These are phyloP conservation scores for Yamadazyma laniorum DNA, from an alignment of 805 yeast genomes.

Conservation along the genomic window DNA sequence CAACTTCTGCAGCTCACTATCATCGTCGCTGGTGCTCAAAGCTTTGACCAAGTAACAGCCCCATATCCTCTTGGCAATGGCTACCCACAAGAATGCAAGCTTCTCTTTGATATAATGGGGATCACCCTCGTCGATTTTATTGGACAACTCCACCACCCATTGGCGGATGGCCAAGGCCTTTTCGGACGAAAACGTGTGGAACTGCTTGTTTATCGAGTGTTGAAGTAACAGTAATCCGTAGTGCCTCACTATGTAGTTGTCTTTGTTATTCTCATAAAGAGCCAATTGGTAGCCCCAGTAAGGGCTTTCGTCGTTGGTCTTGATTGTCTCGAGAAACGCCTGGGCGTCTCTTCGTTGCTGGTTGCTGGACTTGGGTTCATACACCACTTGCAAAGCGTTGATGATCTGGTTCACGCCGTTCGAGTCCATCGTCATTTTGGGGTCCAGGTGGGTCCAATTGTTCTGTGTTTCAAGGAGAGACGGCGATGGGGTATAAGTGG, in stretches of 20 bases:
- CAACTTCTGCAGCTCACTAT: slow-evolving; percentile 16
- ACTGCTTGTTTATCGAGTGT: slow-evolving; percentile 60
- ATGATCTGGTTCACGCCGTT: slow-evolving; percentile 70
- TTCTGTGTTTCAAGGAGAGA: neutral
- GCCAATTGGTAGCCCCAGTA: slow-evolving; percentile 90
- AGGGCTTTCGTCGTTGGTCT: slow-evolving; percentile 79
- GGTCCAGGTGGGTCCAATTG: neutral
- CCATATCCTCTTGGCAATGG: slow-evolving; percentile 89
- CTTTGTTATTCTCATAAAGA: slow-evolving; percentile 51
- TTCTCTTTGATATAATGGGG: slow-evolving; percentile 92
- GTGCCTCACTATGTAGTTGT: slow-evolving; percentile 76
- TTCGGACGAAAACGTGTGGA: slow-evolving; percentile 51
- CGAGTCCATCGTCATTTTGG: slow-evolving; percentile 14
- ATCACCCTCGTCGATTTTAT: slow-evolving; percentile 57
- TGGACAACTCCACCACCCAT: slow-evolving; percentile 82
- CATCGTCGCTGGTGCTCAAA: slow-evolving; percentile 7
- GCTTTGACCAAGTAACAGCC: slow-evolving; percentile 59
- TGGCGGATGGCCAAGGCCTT: slow-evolving; percentile 67
- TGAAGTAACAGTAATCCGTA: slow-evolving; percentile 83
- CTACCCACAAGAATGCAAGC: slow-evolving; percentile 86
- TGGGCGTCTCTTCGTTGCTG: slow-evolving; percentile 55
- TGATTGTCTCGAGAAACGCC: slow-evolving; percentile 69
- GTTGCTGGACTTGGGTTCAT: slow-evolving; percentile 64
- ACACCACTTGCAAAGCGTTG: slow-evolving; percentile 72
- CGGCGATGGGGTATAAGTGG: too few relatives aligned